Percentiles rank a stretch among this genome's conserved stretches.
phyloP scores from a whole-genome alignment of 768 basidiomycete genomes.

The Leccinum variicolor region DNA sequence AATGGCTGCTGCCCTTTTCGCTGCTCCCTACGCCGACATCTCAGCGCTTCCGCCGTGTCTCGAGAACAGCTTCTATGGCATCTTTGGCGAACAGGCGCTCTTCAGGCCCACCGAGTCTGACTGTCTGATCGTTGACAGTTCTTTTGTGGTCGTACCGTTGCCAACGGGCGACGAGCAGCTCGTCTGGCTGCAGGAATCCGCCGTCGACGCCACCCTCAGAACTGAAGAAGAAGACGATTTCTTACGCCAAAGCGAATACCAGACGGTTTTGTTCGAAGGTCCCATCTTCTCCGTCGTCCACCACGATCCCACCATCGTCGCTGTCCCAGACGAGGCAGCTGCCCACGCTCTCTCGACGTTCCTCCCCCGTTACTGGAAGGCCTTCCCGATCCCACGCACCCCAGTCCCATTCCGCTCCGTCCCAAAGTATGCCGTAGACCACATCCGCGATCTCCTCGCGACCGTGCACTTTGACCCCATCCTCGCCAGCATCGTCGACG shows the following conservation, averaged over 20 bases:
- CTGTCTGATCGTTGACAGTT: conserved; percentile 33
- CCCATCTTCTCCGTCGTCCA: conserved; percentile 38
- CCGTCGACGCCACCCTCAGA: conserved; percentile 45
- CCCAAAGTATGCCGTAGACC: conserved; percentile 48
- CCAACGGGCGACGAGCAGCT: conserved; percentile 37
- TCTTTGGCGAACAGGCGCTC: conserved; percentile 50
- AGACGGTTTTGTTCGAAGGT: conserved; percentile 1
- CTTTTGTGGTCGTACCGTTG: conserved; percentile 19
- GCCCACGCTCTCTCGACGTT: conserved; percentile 52
- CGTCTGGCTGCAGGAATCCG: conserved; percentile 59
- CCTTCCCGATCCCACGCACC: conserved; percentile 52
- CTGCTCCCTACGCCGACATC: conserved; percentile 21
- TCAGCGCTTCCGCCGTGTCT: conserved; percentile 39
- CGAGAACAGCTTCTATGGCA: conserved; percentile 51
- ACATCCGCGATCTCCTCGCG: conserved; percentile 55
- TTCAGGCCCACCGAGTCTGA: conserved; percentile 38
- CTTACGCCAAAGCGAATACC: conserved; percentile 23
- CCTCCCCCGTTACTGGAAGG: conserved; percentile 74
- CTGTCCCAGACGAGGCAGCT: conserved; percentile 37
- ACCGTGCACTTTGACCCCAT: conserved; percentile 65
- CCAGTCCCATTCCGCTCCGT: conserved; percentile 56
- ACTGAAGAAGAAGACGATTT: conserved; percentile 36
- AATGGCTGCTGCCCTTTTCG: conserved; percentile 16
- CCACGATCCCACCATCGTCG: conserved; percentile 37
- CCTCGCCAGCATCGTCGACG: conserved; percentile 64